phyloP scores from a whole-genome alignment of 768 basidiomycete species.

The Cystofilobasidium capitatum region DNA sequence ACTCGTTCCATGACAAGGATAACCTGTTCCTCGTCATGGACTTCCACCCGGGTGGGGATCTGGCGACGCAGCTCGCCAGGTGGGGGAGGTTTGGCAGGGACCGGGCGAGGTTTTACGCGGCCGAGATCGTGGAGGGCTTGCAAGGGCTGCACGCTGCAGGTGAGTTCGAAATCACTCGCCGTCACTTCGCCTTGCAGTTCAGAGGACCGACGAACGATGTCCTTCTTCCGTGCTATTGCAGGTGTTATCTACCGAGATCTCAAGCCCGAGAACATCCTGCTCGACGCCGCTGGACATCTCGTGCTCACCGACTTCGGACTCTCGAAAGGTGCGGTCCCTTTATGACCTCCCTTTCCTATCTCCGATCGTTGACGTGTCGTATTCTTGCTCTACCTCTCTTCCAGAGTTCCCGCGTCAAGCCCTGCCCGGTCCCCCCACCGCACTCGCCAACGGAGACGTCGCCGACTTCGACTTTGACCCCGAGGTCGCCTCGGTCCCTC shows the following conservation, averaged over 20 bases:
- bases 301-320: constrained; percentile 90
- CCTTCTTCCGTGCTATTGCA: constrained; percentile 37
- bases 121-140: constrained; percentile 88
- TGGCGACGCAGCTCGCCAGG: constrained; percentile 92
- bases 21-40: constrained; percentile 93
- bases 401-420: constrained; percentile 7
- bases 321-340: constrained; percentile 15
- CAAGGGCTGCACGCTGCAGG: constrained; percentile 56
- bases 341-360: no score
- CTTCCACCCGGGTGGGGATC: constrained; percentile 54
- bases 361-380: not conserved
- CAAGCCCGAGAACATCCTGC: constrained; percentile 93
- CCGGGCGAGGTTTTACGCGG: constrained; percentile 90
- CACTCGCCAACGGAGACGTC: not conserved
- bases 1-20: constrained; percentile 96
- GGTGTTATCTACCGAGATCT: constrained; percentile 97
- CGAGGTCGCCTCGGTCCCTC: not conserved
- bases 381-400: not conserved
- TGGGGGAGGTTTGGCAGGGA: constrained; percentile 91
- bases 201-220: constrained; percentile 4
- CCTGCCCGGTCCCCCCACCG: not conserved
- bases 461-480: constrained; percentile 1
- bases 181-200: not conserved
- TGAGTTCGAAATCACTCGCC: not conserved
- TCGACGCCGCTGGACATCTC: constrained; percentile 87